Base-by-base conservation (phyloP, 805 yeast species). In the Vanderwaltozyma polyspora region DNA sequence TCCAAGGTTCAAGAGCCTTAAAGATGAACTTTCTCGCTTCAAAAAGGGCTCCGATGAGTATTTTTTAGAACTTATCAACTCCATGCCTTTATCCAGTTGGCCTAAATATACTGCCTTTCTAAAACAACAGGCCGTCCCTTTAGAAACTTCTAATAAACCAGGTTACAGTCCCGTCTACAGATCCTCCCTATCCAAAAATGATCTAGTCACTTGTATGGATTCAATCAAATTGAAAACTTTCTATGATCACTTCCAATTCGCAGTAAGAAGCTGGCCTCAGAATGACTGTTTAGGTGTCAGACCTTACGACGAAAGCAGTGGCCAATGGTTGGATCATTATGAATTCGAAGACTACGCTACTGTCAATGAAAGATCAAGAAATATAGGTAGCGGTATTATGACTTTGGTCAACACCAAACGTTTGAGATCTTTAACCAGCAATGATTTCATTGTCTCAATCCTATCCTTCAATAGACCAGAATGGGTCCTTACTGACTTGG, bases 401-500 rank as follows among this genome's bases (percentile, higher is more conserved):
- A 52, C 68, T 3, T 49, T 67, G 24, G 70, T 74, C 17, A 58
- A 60, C 39, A 44, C 46, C 15, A 62, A 55, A 32, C 58, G 64
- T 27, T 32, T 46, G 35, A 52, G 43, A 17, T 49, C 51, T 39
- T 51, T 52, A n/a, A 39, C 46, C n/a, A 28, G 42, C 0, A 51
- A 56, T 18, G 54, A 61, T 25, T 77, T 75, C 44, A 59, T 76
- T 25, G 67, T 77, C 30, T 62, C 79, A 1, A 46, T 79, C 14
- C 70, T 72, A 51, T 67, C 79, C 17, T 62, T 66, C 14, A 79
- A 79, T 51, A 62, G 74, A 32, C 63, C 70, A 7, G 83, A 80
- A 55, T 81, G 91, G 91, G 64, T 68, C 22, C 51, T 79, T 14
- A 56, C 80, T 19, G 91, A 81, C 57, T 54, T 79, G 46, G 86